A percentile compares a stretch with the other conserved stretches of the same genome.
phyloP scores from a whole-genome alignment of 352 stramenopile genomes.

The Globisporangium spiculum region DNA sequence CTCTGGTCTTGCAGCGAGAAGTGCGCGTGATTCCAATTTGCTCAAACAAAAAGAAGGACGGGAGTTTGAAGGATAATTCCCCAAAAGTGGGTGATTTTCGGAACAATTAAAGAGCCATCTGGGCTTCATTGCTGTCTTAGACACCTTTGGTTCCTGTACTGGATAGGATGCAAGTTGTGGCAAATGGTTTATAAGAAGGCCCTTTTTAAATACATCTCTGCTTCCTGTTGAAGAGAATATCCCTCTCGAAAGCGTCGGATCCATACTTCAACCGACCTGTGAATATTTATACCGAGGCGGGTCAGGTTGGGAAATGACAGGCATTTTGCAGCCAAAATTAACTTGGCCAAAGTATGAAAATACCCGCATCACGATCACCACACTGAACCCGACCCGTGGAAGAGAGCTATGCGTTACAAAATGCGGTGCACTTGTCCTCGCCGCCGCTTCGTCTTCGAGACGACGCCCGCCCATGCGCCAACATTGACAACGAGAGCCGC shows the following conservation, averaged over 20 bases:
- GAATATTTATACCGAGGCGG: neutral
- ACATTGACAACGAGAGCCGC: neutral
- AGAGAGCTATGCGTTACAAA: constrained; percentile 4
- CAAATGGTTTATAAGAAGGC: neutral
- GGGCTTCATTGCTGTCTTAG: neutral
- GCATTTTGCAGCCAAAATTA: neutral
- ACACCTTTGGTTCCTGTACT: neutral
- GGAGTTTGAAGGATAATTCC: neutral
- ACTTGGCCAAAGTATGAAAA: neutral
- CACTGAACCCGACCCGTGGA: neutral
- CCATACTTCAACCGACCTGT: neutral
- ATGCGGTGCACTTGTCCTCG: neutral
- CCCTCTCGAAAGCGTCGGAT: neutral
- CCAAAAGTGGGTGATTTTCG: neutral
- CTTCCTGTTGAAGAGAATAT: neutral
- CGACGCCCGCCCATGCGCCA: neutral
- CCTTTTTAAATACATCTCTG: neutral
- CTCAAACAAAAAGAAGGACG: neutral
- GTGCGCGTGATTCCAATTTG: neutral
- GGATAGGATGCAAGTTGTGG: neutral
- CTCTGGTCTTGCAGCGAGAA: neutral
- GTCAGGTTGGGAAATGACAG: neutral
- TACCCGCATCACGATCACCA: neutral
- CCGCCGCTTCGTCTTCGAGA: constrained; percentile 9
- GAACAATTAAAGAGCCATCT: neutral